Evolutionary conservation across 352 stramenopile genomes (phyloP), one percentile per base, ranked within the genome.

Genomic region (Phytophthora niederhauseri): DNA sequence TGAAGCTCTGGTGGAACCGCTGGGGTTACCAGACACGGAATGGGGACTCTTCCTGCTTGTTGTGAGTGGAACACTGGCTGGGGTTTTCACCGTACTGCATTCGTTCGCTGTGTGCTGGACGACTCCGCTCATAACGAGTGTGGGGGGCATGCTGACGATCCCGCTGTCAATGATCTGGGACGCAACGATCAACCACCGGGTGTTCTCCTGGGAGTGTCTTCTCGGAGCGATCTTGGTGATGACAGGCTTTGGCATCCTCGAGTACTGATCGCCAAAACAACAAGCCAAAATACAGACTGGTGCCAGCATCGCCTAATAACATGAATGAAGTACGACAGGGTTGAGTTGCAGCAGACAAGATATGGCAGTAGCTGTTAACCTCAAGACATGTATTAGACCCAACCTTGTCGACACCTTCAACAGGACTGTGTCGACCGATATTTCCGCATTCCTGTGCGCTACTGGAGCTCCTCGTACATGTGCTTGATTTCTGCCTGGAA

Each of bases 401-500:
- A 48, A 48, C 17, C 41, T 48, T 48, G n/a, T 8, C 6, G 41
- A 48, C 41, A 19, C 36, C 36, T 45, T 45, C 36, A n/a, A 45
- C 36, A 7, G 5, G n/a, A 22, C 3, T 15, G 41, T 48, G 41
- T 8, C 41, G 17, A 12, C 17, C 17, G 41, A 20, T 20, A 19
- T 52, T 52, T 43, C 12, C 34, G 30, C 30, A 34, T 19, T 20
- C 4, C 9, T 50, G 43, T 50, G 5, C 46, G 3, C 31, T 80
- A 78, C 56, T 81, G 59, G 17, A 77, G 31, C 26, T 70, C 46
- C 26, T 75, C 78, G 52, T 87, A 90, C 78, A 90, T 72, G 43
- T 68, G 70, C 11, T 74, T 61, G 51, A 90, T 84, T 61, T 90
- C 60, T n/a, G 60, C 6, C 51, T 89, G 57, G 60, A 89, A 87